phyloP scores from a whole-genome alignment of 495 filamentous ascomycete genomes.

The Annulohypoxylon stygium region DNA sequence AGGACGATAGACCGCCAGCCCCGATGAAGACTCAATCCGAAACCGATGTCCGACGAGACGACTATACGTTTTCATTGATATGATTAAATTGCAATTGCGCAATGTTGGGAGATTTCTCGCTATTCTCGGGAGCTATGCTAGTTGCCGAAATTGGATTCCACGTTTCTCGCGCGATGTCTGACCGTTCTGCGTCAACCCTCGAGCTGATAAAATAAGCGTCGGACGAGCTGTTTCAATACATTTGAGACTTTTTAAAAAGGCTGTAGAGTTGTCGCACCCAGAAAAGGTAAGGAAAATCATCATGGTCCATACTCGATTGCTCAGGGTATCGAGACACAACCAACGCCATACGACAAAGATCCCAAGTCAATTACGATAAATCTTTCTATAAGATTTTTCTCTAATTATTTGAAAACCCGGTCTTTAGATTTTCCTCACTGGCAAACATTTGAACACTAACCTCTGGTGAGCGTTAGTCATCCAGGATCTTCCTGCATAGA shows the following conservation, averaged over 20 bases:
- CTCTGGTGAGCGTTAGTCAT: constrained; percentile 10
- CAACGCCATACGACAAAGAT: background rate
- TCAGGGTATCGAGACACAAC: background rate
- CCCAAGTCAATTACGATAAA: background rate
- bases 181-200: constrained; percentile 1
- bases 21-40: background rate
- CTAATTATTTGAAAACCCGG: background rate
- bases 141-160: constrained; percentile 7
- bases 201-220: background rate
- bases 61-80: background rate
- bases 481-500: constrained; percentile 18
- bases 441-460: constrained; percentile 14
- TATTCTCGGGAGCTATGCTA: background rate
- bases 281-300: background rate
- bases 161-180: background rate
- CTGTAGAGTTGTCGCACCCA: background rate
- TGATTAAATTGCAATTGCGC: background rate
- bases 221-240: background rate
- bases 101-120: background rate
- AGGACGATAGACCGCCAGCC: background rate
- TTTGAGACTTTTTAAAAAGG: background rate
- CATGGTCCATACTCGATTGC: background rate
- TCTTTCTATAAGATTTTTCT: background rate
- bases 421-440: background rate
- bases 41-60: background rate